Evolutionary conservation across 257 asterid genomes (phyloP), one percentile per base, ranked within the genome.

Genomic region (Lithospermum erythrorhizon): DNA sequence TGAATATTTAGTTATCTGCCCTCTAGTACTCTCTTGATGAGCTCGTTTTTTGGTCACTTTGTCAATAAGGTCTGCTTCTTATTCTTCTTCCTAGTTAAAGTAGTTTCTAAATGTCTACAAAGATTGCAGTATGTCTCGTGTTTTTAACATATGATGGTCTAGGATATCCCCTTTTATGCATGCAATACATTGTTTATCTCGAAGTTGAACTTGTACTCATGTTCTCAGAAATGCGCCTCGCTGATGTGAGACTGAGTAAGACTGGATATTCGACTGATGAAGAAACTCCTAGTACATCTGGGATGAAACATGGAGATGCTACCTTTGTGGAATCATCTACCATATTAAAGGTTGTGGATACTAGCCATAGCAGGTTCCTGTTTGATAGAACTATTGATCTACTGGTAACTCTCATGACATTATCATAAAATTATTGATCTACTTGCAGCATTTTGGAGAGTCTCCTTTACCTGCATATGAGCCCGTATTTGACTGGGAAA

Each of bases 401-500:
- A n/a, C 20, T 53, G 57, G 57, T 53, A 53, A 25, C 62, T 68
- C 25, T 68, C 62, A 52, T 63, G 32, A 47, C 52, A n/a, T 4
- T 21, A 21, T 27, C 53, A 57, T 41, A 21, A 61, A 59, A 47
- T 24, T 62, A 35, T 62, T 68, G 21, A 68, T 55, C 68, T 66
- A 22, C 69, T 67, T 81, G 93, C 96, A 93, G 99, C 99, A 93
- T 81, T 76, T 89, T 77, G 99, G 97, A 47, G 94, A 89, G 75
- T 86, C 99, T 57, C 96, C 96, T 9, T 75, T 93, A 47, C 96
- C 94, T 53, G 96, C 97, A 41, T 89, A 93, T 71, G 99, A 93
- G 76, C 97, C 99, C 23, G 95, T 84, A 76, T 93, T 89, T 78
- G 97, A 93, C 72, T 89, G 99, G 99, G 95, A 84, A 55, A 93